Conservation (phyloP, 495 filamentous ascomycete species). For the Aspergillus biplanus region DNA sequence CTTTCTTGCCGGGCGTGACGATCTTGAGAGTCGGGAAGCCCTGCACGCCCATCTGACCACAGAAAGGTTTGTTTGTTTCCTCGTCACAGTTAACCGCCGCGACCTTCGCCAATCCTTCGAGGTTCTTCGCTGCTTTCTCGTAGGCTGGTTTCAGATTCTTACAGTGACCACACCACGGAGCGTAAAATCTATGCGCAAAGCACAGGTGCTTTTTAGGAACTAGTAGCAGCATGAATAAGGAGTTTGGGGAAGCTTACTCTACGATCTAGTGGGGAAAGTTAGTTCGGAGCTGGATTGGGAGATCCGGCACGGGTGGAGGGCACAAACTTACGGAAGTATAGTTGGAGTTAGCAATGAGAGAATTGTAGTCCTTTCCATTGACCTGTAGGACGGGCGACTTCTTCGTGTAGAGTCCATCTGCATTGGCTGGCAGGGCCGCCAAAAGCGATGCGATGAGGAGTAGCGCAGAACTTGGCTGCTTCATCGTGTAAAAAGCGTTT, state of each 20-base stretch:
- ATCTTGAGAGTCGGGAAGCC: conserved; percentile 98
- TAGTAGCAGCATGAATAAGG: conserved; percentile 9
- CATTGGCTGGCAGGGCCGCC: conserved; percentile 64
- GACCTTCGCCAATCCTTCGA: conserved; percentile 89
- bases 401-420: conserved; percentile 79
- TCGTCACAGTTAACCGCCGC: conserved; percentile 96
- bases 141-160: conserved; percentile 93
- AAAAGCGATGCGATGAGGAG: conserved; percentile 56
- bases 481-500: conserved; percentile 18
- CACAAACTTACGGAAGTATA: conserved; percentile 81
- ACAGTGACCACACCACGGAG: conserved; percentile 96
- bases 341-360: conserved; percentile 85
- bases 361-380: conserved; percentile 80
- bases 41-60: conserved; percentile 84
- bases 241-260: conserved; percentile 57
- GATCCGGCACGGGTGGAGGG: background rate
- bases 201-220: conserved; percentile 16
- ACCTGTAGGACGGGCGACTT: conserved; percentile 87
- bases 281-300: conserved; percentile 20
- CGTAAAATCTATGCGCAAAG: conserved; percentile 75
- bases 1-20: conserved; percentile 79
- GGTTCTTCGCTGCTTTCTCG: conserved; percentile 87
- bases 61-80: conserved; percentile 89
- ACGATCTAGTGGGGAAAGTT: conserved; percentile 56
- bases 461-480: conserved; percentile 34